Percentiles rank a stretch among this genome's conserved stretches.
Evolutionary conservation across 148 eudicot species (phyloP).

Genomic region (Chenopodium berlandieri): DNA sequence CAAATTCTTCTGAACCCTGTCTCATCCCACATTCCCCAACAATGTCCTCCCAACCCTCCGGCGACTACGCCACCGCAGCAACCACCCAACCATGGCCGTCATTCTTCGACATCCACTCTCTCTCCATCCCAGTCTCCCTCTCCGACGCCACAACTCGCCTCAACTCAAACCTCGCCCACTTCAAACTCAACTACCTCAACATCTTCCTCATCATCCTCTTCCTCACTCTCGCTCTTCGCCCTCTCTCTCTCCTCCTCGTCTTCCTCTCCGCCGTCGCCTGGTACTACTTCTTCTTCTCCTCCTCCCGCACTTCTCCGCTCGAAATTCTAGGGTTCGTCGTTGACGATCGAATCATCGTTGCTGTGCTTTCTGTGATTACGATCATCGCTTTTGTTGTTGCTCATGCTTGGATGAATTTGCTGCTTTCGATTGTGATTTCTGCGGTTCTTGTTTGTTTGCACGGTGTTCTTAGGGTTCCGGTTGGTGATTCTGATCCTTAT

Average conservation of each 20-base stretch:
- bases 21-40: background rate
- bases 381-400: conserved; percentile 17
- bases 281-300: conserved; percentile 18
- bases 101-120: conserved; percentile 5
- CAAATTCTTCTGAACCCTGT: background rate
- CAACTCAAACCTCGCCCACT: conserved; percentile 7
- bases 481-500: conserved; percentile 44
- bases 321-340: conserved; percentile 15
- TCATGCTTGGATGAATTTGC: conserved; percentile 19
- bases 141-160: conserved; percentile 18
- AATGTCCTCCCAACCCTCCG: conserved; percentile 7
- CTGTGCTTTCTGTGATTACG: conserved; percentile 2
- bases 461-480: conserved; percentile 44
- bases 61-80: conserved; percentile 3
- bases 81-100: conserved; percentile 22
- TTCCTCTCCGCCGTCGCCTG: conserved; percentile 14
- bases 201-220: conserved; percentile 19
- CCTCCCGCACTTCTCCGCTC: conserved; percentile 1
- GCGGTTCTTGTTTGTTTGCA: conserved; percentile 6
- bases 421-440: background rate
- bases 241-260: conserved; percentile 27
- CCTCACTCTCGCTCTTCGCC: conserved; percentile 21
- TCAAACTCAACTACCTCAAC: conserved; percentile 21
- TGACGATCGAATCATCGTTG: conserved; percentile 1
- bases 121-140: conserved; percentile 23